phyloP scores from a whole-genome alignment of 768 basidiomycete species.

The Ramaria sp. region DNA sequence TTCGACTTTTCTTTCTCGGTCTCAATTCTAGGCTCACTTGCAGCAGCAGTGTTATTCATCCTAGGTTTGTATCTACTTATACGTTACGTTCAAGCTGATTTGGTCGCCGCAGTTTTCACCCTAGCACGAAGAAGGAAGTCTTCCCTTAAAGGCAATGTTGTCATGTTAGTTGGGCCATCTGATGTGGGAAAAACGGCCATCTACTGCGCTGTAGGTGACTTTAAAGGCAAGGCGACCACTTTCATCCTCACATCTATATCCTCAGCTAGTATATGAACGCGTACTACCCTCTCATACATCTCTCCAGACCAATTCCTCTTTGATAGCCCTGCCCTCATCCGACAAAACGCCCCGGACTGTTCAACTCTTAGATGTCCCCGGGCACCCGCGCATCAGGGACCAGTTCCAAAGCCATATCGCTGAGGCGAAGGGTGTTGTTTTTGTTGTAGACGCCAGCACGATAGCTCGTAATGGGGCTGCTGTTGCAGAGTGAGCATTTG shows the following conservation, averaged over 20 bases:
- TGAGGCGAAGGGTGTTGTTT: slow-evolving; percentile 55
- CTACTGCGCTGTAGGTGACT: slow-evolving; percentile 47
- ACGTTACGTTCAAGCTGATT: background rate
- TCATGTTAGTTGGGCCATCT: slow-evolving; percentile 67
- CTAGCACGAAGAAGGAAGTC: background rate
- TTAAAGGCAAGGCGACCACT: background rate
- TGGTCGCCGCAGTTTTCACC: background rate
- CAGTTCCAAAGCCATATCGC: slow-evolving; percentile 59
- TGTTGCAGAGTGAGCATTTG: slow-evolving; percentile 65
- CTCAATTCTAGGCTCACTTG: background rate
- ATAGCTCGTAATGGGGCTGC: slow-evolving; percentile 63
- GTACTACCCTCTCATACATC: slow-evolving; percentile 65
- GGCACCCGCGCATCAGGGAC: slow-evolving; percentile 71
- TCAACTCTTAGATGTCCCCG: slow-evolving; percentile 52
- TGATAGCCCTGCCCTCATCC: slow-evolving; percentile 31
- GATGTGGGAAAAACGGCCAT: slow-evolving; percentile 80
- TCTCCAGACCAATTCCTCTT: slow-evolving; percentile 57
- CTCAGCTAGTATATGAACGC: slow-evolving; percentile 55
- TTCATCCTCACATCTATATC: slow-evolving; percentile 10
- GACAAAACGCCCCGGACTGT: slow-evolving; percentile 43
- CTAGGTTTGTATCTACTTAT: background rate
- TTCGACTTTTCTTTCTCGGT: background rate
- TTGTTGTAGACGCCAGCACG: slow-evolving; percentile 73
- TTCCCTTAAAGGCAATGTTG: slow-evolving; percentile 31
- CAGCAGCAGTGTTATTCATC: background rate